Evolutionary conservation across 2,329 filamentous ascomycete species (phyloP), one percentile per base, ranked within the genome.

Genomic region (Orbilia oligospora): DNA sequence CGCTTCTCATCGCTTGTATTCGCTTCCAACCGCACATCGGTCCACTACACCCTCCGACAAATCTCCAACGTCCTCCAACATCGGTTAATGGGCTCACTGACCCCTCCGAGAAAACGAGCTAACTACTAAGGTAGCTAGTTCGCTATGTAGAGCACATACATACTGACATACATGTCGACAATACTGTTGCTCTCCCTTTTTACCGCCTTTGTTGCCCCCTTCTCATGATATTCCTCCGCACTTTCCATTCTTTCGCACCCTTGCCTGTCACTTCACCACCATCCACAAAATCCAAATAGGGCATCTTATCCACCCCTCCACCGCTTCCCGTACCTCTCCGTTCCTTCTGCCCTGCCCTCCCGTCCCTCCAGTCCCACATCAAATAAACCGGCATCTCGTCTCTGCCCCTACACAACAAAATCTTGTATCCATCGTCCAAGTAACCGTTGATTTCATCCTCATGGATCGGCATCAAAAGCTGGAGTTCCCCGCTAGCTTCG

Each of bases 321-420:
- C 56, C 14, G 12, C 69, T 55, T 63, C 76, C 76, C 65, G 41
- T 58, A 18, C 65, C 66, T 49, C 63, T 81, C 81, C 20, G 71
- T 71, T 18, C 72, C 58, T 53, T 38, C 33, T 68, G 58, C 44
- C 56, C 66, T 58, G 36, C 30, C 61, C 48, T 71, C 67, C 63
- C 71, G 58, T 36, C 51, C 65, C 67, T 80, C 61, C 61, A 76
- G 71, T 76, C 66, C 82, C 14, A 84, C 83, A 83, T 69, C n/a
- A 79, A 90, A 91, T 91, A 93, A 2, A 87, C 89, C 0, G 91
- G 90, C 0, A 88, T 85, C 81, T 93, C 91, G 70, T 92, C 89
- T 80, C 88, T 90, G 1, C 91, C 91, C 68, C 90, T 88, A 0
- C 93, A 87, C 2, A 93, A 85, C 2, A 92, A 88, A 16, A 92